phyloP scores from a whole-genome alignment of 2,329 filamentous ascomycete species.

The Nemania serpens region DNA sequence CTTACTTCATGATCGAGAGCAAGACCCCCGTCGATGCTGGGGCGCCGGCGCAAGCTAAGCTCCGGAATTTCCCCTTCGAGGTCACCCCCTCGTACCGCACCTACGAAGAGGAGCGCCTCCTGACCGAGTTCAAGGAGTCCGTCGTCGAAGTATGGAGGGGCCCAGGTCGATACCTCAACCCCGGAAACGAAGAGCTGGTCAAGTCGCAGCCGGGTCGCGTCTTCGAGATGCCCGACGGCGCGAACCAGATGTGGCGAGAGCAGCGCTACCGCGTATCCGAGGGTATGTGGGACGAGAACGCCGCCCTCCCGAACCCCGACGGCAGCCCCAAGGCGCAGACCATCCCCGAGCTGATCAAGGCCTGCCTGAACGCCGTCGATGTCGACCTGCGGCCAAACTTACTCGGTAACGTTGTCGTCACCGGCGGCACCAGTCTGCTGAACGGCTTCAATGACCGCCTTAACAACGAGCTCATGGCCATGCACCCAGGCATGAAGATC shows the following conservation, averaged over 20 bases:
- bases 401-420: slow-evolving; percentile 89
- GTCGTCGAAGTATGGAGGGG: slow-evolving; percentile 93
- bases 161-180: slow-evolving; percentile 67
- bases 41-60: slow-evolving; percentile 74
- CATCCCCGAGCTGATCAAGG: slow-evolving; percentile 80
- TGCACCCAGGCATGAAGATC: slow-evolving; percentile 85
- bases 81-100: slow-evolving; percentile 73
- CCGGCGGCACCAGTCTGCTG: slow-evolving; percentile 82
- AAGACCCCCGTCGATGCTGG: slow-evolving; percentile 90
- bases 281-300: slow-evolving; percentile 86
- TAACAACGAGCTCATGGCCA: slow-evolving; percentile 77
- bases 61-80: slow-evolving; percentile 69
- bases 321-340: slow-evolving; percentile 67
- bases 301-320: slow-evolving; percentile 60
- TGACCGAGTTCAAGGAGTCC: slow-evolving; percentile 97
- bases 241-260: slow-evolving; percentile 90
- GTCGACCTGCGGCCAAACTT: slow-evolving; percentile 85
- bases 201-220: slow-evolving; percentile 77
- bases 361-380: slow-evolving; percentile 78
- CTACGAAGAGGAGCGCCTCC: slow-evolving; percentile 88
- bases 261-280: slow-evolving; percentile 88
- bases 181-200: slow-evolving; percentile 77
- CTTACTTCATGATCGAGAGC: slow-evolving; percentile 84
- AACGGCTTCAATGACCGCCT: slow-evolving; percentile 92
- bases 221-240: slow-evolving; percentile 96